Evolutionary conservation across 2,329 filamentous ascomycete genomes (phyloP), one percentile per base, ranked within the genome.

Genomic region (Colletotrichum nymphaeae): DNA sequence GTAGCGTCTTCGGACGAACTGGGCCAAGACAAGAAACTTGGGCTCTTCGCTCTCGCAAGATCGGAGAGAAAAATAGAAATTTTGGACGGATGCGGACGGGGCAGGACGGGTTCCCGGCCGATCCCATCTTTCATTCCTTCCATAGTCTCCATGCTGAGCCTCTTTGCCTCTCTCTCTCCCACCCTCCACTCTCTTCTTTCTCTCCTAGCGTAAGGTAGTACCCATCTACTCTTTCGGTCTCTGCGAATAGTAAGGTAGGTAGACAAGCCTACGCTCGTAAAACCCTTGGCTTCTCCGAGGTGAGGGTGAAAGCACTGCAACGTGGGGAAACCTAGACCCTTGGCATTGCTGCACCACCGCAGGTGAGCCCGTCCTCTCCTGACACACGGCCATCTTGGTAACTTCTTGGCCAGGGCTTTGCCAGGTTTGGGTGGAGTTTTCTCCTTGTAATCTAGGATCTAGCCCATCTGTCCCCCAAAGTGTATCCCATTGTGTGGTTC

Each of bases 311-410:
- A 8, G 42, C 42, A 49, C 42, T 49, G 42, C 42, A 37, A 56
- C 30, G 46, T 37, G n/a, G 62, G 46, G 32, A 60, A 60, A 32
- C 26, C 42, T 57, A 35, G 30, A 24, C 24, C 35, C 67, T 73
- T 73, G 71, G 71, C 71, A 66, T 7, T 66, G 37, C 62, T 62
- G 67, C 70, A 70, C 60, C 60, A 57, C 22, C 22, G 46, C 16
- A 65, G 71, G 55, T 71, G 67, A 66, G 65, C 37, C 57, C 53
- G 28, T 30, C n/a, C 63, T 28, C 14, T 65, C 64, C 69, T 72
- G 69, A 72, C 52, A 69, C 65, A 49, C 26, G 42, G 22, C 9
- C 42, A 52, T 63, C 53, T 52, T 42, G 16, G 37, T 42, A 8
- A 42, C 37, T 42, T 52, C 32, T 30, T 14, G n/a, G 28, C 35